Evolutionary conservation across 495 filamentous ascomycete species (phyloP).

Genomic region (Lophiotrema nucula): DNA sequence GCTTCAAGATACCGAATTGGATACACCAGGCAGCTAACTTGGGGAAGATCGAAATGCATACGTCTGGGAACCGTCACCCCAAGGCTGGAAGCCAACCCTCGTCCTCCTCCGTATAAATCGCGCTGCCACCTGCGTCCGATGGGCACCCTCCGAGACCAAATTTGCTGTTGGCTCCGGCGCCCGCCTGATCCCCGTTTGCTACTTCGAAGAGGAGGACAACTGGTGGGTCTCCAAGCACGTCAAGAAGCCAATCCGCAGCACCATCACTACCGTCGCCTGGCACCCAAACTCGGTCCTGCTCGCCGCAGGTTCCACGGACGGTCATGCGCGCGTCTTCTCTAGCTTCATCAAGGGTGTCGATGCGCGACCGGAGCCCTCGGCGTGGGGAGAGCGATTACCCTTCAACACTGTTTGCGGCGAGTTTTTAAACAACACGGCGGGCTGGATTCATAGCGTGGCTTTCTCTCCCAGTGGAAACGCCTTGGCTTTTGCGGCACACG

Average conservation of each 20-base stretch:
- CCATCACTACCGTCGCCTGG: slow-evolving; percentile 90
- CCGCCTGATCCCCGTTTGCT: slow-evolving; percentile 93
- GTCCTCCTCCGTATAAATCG: slow-evolving; percentile 96
- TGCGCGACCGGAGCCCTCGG: slow-evolving; percentile 77
- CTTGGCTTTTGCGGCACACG: slow-evolving; percentile 87
- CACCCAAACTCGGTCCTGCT: slow-evolving; percentile 95
- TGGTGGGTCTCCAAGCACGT: slow-evolving; percentile 99
- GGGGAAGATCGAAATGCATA: slow-evolving; percentile 82
- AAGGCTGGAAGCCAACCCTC: slow-evolving; percentile 94
- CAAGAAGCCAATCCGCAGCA: slow-evolving; percentile 96
- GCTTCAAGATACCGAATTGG: no score
- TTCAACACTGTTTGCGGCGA: slow-evolving; percentile 99
- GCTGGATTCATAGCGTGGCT: slow-evolving; percentile 87
- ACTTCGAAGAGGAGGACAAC: slow-evolving; percentile 98
- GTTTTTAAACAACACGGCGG: slow-evolving; percentile 89
- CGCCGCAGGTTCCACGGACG: slow-evolving; percentile 91
- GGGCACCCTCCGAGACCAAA: slow-evolving; percentile 95
- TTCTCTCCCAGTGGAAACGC: slow-evolving; percentile 92
- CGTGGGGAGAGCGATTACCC: slow-evolving; percentile 91
- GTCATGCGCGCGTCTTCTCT: slow-evolving; percentile 94
- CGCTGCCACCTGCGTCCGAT: slow-evolving; percentile 93
- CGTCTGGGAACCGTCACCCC: slow-evolving; percentile 89
- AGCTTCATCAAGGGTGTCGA: slow-evolving; percentile 95
- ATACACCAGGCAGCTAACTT: slow-evolving; percentile 22
- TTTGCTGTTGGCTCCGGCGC: slow-evolving; percentile 97